Conservation (phyloP, 2,329 filamentous ascomycete species). For the Fusarium begoniae region DNA sequence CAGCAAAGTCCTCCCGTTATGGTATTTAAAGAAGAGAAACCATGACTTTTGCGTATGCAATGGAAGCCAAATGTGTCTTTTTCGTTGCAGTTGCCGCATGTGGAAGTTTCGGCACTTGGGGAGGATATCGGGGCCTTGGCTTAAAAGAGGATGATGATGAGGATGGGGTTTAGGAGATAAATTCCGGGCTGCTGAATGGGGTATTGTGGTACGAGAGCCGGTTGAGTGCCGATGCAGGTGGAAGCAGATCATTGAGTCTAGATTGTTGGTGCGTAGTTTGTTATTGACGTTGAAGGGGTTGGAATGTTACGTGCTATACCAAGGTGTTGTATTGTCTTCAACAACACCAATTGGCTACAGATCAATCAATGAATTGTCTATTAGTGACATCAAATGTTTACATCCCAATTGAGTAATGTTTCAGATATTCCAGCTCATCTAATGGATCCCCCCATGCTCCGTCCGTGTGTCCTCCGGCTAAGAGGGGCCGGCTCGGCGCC, state of each 20-base stretch:
- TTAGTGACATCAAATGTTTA: background rate
- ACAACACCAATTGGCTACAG: background rate
- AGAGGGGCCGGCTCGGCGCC: conserved; percentile 27
- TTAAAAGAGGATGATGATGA: conserved; percentile 2
- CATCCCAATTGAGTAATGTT: background rate
- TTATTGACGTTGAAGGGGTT: background rate
- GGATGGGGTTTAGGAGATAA: background rate
- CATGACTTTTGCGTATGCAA: background rate
- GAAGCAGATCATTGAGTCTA: conserved; percentile 6
- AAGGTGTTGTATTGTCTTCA: too few relatives aligned
- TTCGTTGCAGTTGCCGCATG: conserved; percentile 18
- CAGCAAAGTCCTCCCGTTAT: background rate
- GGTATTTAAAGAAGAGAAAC: background rate
- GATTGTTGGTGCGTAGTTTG: background rate
- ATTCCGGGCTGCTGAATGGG: background rate
- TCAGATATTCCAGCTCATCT: background rate
- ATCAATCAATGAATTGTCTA: background rate
- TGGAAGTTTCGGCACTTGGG: conserved; percentile 18
- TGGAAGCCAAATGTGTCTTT: background rate
- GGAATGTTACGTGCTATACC: background rate
- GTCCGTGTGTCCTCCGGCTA: conserved; percentile 8
- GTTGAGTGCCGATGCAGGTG: conserved; percentile 13
- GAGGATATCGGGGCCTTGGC: background rate
- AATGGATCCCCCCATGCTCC: conserved; percentile 1
- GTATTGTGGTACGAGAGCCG: background rate